Base-by-base conservation (phyloP, 1,139 yeast genomes). In the Ogataea hybrid region DNA sequence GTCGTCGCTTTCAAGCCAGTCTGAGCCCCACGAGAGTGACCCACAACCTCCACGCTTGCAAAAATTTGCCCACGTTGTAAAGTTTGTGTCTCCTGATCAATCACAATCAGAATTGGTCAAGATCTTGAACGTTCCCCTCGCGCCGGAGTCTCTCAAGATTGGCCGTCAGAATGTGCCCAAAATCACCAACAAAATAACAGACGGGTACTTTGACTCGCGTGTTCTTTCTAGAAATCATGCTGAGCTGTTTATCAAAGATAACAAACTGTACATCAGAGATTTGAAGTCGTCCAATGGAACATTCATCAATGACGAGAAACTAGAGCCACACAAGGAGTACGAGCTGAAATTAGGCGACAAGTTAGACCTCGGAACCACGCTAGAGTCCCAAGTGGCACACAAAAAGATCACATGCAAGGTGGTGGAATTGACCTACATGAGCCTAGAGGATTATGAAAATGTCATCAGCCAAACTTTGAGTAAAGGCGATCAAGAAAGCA, bases 211-310 rank as follows among this genome's bases (percentile, higher is more conserved):
- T 59, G 98, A 92, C 61, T 88, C 97, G 7, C 71, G 98, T 29
- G 98, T 94, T 11, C 73, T 92, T 39, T 84, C 95, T 34, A 71
- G 99, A 51, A 92, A 86, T 57, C 99, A 92, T 65, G 99, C 99
- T 0, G 92, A 87, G 54, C 68, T 92, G 49, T 87, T 79, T 70
- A 81, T 89, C 32, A 54, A 50, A 31, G 69, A 79, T n/a, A 67
- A 67, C 10, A 75, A 75, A 46, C 73, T 92, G 27, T 87, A 77
- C 75, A 75, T 92, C 31, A 79, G 83, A 53, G 99, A 92, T 64
- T 73, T 89, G 53, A 88, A 89, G 41, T 84, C 95, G 7, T 86
- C 96, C 16, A 92, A 92, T 64, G 99, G 99, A 9, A 92, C 98
- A 0, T 94, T 85, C 61, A 78, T 92, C 38, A 92, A 92, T 61